These are phyloP conservation scores for Leccinum subtestaceum DNA, from an alignment of 768 basidiomycete species.

Conservation along the genomic window DNA sequence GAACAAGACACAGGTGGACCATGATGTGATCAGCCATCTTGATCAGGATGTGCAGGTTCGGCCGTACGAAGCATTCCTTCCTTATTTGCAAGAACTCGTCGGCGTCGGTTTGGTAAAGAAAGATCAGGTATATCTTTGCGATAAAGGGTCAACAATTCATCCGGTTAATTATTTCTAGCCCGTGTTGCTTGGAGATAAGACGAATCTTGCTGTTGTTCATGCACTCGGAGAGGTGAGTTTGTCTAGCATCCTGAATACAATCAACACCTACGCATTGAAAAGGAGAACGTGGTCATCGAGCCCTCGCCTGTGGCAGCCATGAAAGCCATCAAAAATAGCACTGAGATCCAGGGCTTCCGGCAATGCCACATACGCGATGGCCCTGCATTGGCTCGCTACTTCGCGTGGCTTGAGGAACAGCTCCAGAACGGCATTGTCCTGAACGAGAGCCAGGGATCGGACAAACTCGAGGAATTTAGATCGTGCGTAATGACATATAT, in stretches of 20 bases:
- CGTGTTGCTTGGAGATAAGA: conserved; percentile 72
- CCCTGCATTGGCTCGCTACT: conserved; percentile 82
- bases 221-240: conserved; percentile 64
- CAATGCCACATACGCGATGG: conserved; percentile 89
- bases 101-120: conserved; percentile 34
- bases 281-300: conserved; percentile 58
- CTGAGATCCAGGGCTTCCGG: conserved; percentile 87
- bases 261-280: conserved; percentile 5
- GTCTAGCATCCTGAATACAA: neutral
- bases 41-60: conserved; percentile 58
- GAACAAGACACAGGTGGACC: conserved; percentile 46
- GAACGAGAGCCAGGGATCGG: conserved; percentile 78
- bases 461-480: conserved; percentile 75
- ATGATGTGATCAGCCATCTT: conserved; percentile 46
- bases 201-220: conserved; percentile 78
- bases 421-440: conserved; percentile 58
- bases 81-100: conserved; percentile 54
- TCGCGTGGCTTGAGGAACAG: conserved; percentile 91
- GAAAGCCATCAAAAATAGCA: conserved; percentile 77
- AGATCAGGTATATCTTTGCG: conserved; percentile 26
- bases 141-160: neutral
- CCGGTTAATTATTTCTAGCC: conserved; percentile 41
- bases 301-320: conserved; percentile 76
- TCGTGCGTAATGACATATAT: conserved; percentile 51
- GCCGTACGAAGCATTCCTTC: conserved; percentile 68